Base-by-base conservation (phyloP, 2,329 filamentous ascomycete species). In the Aureobasidium subglaciale region DNA sequence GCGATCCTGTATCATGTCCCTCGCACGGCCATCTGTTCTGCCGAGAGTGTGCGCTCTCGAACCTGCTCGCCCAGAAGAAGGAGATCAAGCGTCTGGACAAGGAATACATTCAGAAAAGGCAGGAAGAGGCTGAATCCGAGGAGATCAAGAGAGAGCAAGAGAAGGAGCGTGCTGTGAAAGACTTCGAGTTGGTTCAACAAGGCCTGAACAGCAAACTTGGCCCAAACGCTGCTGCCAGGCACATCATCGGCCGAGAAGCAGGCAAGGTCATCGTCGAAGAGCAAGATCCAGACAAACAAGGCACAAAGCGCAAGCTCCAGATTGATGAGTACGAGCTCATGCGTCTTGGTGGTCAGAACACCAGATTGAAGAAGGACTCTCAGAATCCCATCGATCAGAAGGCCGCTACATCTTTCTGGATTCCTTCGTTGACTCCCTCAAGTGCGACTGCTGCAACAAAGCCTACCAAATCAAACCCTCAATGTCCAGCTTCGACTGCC, bases 381-480 rank as follows among this genome's bases (percentile, higher is more conserved):
- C 46, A 58, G 2, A 62, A 78, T 78, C 50, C 87, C 84, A 67
- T 84, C 84, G 35, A 82, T 83, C 65, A 84, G 77, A 60, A 82
- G 82, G 42, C 80, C 91, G 58, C 96, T 0, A 88, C 90, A 0
- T 95, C 90, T 0, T 97, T 97, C 73, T 97, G 92, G 93, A 86
- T 92, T 1, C 92, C 90, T 0, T 88, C 87, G 0, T 80, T 92
- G 56, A 95, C 88, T 0, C 90, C 90, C 1, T 77, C 78, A 0
- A 57, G 65, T 15, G 22, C 35, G 3, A 34, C 37, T 22, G 6
- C 15, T 9, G 67, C 71, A 55, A 80, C 78, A 34, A 80, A 80
- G 43, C 73, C 64, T 42, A 58, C 61, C 2, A 63, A 66, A 61
- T 65, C 60, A 56, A 68, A 65, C 74, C 84, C 52, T 75, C 83